Evolutionary conservation across 495 filamentous ascomycete species (phyloP), one percentile per base, ranked within the genome.

Genomic region (Aspergillus olivimuriae): DNA sequence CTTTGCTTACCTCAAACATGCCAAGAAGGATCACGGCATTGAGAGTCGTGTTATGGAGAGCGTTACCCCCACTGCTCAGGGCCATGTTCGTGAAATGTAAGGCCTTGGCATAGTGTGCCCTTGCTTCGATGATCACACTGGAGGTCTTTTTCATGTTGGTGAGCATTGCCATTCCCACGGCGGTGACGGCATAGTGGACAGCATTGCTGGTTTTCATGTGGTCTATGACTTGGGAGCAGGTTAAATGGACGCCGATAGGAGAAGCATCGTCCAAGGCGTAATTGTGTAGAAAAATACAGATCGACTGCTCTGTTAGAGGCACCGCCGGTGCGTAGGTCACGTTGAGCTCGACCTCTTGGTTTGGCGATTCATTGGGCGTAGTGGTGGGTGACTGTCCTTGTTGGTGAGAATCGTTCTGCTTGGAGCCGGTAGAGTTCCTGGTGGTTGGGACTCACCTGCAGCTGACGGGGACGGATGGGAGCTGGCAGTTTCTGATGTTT

Each of bases 1-100:
- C 2, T n/a, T 20, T 22, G 18, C 24, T 4, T 17, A 46, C 44
- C 36, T 46, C 44, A 14, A 46, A 46, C 44, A 46, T 46, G 24
- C 34, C 36, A 26, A 46, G 35, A 21, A 46, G 44, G 6, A 46
- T 39, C 24, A 39, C 18, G 3, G 33, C 35, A 2, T 39, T 39
- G n/a, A 46, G 36, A 0, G 44, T 46, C 1, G 26, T 33, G 21
- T 46, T 34, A 3, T 39, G 10, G n/a, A 33, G 16, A 9, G 15
- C 30, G 2, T 33, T 10, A 17, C 12, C 7, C 26, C 40, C 22
- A n/a, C 15, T 32, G 18, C 28, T 32, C 35, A 46, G 28, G 12
- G 35, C 44, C 2, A 14, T 21, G 16, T 40, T 46, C 6, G 36
- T 40, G 6, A 46, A 22, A 2, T 31, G 15, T 11, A 46, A 37